Evolutionary conservation across 306 rosid genomes (phyloP).

Genomic region (Gillenia trifoliata): DNA sequence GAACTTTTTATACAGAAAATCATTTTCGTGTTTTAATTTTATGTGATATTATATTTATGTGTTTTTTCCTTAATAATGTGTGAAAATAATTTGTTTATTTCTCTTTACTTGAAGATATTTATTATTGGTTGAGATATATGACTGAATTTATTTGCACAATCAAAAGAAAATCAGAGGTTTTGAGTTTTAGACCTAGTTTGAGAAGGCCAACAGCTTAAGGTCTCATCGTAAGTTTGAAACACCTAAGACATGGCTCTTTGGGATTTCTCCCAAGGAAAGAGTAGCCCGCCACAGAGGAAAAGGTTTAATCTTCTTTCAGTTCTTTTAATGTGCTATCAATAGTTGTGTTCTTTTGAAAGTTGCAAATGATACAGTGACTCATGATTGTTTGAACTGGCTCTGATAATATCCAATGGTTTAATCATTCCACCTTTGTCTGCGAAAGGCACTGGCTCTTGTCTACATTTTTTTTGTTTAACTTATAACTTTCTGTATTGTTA

Average conservation of each 20-base stretch:
- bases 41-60: no score
- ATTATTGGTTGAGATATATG: neutral
- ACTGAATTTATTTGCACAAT: neutral
- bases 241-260: constrained; percentile 53
- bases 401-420: no score
- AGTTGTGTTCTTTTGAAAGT: neutral
- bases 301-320: constrained; percentile 28
- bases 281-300: constrained; percentile 55
- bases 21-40: neutral
- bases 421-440: no score
- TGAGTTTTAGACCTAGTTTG: constrained; percentile 2
- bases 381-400: neutral
- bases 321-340: neutral
- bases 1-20: neutral
- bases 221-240: constrained; percentile 58
- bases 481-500: no score
- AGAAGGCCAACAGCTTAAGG: constrained; percentile 25
- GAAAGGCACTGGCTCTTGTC: no score
- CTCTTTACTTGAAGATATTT: neutral
- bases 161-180: neutral
- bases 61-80: no score
- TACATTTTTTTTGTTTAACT: no score
- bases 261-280: constrained; percentile 53
- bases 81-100: neutral
- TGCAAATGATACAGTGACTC: neutral